Evolutionary conservation across 1,284 basidiomycete species (phyloP).

Genomic region (Trichosporon faecale): DNA sequence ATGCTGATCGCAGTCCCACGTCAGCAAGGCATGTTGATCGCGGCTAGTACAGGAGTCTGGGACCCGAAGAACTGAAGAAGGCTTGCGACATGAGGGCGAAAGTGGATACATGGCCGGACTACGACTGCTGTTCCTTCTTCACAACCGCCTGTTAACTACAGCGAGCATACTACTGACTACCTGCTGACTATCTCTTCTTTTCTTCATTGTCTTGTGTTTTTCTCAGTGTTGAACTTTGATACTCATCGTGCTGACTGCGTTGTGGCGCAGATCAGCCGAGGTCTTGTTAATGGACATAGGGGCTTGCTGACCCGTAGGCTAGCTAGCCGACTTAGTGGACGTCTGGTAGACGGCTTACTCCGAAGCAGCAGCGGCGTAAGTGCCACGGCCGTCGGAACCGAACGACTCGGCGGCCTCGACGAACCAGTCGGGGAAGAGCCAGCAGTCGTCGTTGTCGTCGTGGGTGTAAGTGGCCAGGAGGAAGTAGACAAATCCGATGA

Average conservation of each 20-base stretch:
- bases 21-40: too few species aligned
- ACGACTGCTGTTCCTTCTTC: background rate
- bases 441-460: conserved; percentile 42
- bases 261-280: background rate
- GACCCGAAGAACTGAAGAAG: too few species aligned
- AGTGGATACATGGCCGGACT: conserved; percentile 7
- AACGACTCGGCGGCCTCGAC: conserved; percentile 34
- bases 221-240: background rate
- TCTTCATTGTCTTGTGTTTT: background rate
- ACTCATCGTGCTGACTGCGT: background rate
- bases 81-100: background rate
- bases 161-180: background rate
- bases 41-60: too few species aligned
- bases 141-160: background rate
- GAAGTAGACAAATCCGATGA: conserved; percentile 46
- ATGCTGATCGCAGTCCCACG: too few species aligned
- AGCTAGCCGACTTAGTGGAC: background rate
- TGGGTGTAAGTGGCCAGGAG: conserved; percentile 46
- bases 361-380: conserved; percentile 41
- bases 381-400: conserved; percentile 36
- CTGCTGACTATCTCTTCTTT: background rate
- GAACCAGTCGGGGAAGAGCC: conserved; percentile 47
- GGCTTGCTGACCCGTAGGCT: background rate
- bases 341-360: too few species aligned
- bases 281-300: background rate